Conservation (phyloP, 2,329 filamentous ascomycete species). For the Beauveria brongniartii region DNA sequence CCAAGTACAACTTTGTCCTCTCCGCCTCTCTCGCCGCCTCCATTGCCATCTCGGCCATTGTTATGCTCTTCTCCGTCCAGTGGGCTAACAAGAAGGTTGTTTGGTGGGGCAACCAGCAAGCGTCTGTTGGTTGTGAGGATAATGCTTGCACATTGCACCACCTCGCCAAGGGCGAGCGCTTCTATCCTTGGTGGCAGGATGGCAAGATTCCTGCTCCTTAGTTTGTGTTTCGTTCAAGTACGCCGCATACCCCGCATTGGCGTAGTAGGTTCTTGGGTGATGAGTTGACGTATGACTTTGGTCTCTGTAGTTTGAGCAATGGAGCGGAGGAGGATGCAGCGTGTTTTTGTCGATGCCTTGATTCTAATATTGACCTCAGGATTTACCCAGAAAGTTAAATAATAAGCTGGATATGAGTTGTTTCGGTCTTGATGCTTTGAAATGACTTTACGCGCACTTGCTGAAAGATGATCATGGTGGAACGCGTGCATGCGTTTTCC, state of each 20-base stretch:
- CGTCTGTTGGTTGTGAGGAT: constrained; percentile 18
- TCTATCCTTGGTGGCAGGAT: constrained; percentile 21
- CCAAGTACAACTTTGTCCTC: constrained; percentile 41
- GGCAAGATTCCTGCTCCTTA: constrained; percentile 17
- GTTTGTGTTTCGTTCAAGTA: not conserved
- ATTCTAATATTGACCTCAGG: not conserved
- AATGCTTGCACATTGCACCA: constrained; percentile 16
- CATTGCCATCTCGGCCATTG: constrained; percentile 36
- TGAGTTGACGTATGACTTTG: not conserved
- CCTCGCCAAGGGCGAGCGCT: constrained; percentile 19
- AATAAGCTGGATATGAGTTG: not conserved
- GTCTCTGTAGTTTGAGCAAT: not conserved
- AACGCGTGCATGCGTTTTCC: not conserved
- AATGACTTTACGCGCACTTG: no score
- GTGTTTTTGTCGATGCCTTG: not conserved
- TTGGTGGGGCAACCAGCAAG: constrained; percentile 38
- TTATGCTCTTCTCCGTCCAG: constrained; percentile 41
- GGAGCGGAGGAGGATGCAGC: not conserved
- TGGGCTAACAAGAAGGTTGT: constrained; percentile 27
- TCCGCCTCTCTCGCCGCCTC: constrained; percentile 37
- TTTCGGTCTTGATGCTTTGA: not conserved
- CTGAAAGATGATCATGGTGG: no score
- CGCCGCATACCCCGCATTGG: not conserved
- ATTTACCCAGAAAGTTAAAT: not conserved
- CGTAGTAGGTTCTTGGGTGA: not conserved